Evolutionary conservation across 495 filamentous ascomycete species (phyloP).

Genomic region (Cryomyces antarcticus): DNA sequence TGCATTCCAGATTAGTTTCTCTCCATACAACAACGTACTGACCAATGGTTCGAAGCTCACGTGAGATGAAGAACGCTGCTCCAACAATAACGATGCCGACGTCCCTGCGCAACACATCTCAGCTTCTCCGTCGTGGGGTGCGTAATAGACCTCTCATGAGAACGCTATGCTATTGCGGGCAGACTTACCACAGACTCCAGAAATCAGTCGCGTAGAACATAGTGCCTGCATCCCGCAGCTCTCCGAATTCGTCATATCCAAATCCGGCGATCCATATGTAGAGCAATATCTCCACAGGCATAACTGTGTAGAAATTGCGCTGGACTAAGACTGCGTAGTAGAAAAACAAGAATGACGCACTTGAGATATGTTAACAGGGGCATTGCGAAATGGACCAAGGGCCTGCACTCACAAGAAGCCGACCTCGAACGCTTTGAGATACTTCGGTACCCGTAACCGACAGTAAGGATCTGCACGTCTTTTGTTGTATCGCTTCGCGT

Average conservation of each 20-base stretch:
- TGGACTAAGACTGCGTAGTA: conserved; percentile 70
- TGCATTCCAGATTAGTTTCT: too few species aligned
- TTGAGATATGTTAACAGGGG: too few species aligned
- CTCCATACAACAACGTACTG: too few species aligned
- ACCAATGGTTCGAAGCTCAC: conserved; percentile 27
- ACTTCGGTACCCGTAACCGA: conserved; percentile 72
- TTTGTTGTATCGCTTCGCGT: conserved; percentile 62
- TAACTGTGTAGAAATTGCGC: conserved; percentile 27
- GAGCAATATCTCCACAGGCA: conserved; percentile 30
- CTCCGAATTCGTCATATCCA: conserved; percentile 68
- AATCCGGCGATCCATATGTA: conserved; percentile 68
- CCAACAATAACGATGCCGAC: conserved; percentile 73
- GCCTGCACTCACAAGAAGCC: conserved; percentile 38
- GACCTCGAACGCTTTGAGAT: conserved; percentile 77
- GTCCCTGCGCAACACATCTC: conserved; percentile 21
- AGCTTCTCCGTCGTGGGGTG: too few species aligned
- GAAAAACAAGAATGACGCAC: conserved; percentile 47
- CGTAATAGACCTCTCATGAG: too few species aligned
- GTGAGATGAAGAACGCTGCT: conserved; percentile 43
- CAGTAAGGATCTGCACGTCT: conserved; percentile 53
- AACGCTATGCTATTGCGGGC: too few species aligned
- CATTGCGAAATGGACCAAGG: too few species aligned
- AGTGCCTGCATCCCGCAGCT: conserved; percentile 61
- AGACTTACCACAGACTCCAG: conserved; percentile 51
- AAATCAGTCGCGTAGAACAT: conserved; percentile 75